Evolutionary conservation across 352 stramenopile genomes (phyloP).

Genomic region (Phytopythium mirpurense): DNA sequence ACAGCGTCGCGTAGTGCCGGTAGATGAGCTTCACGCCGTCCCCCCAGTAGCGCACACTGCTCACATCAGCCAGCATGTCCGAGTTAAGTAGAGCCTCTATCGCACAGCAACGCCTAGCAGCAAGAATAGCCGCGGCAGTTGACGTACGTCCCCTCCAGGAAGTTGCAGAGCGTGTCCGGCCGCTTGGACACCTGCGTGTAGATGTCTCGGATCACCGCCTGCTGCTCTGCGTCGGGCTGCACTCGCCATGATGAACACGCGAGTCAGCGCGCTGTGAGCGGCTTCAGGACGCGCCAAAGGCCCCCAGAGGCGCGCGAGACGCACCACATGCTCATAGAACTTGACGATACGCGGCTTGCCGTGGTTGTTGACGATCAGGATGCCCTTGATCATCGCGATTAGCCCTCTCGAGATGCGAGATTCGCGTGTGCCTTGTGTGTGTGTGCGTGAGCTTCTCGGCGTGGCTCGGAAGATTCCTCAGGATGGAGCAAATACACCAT

Average conservation of each 20-base stretch:
- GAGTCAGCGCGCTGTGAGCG: background rate
- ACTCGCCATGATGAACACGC: too few relatives aligned
- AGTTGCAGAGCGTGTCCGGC: slow-evolving; percentile 98
- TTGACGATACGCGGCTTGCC: slow-evolving; percentile 98
- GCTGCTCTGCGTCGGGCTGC: slow-evolving; percentile 94
- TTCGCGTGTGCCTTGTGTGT: too few relatives aligned
- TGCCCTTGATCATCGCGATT: slow-evolving; percentile 95
- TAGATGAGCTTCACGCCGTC: slow-evolving; percentile 99
- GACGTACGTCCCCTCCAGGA: slow-evolving; percentile 96
- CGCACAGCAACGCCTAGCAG: too few relatives aligned
- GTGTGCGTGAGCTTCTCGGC: too few relatives aligned
- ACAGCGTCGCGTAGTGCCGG: slow-evolving; percentile 98
- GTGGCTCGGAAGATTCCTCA: too few relatives aligned
- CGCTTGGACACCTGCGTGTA: slow-evolving; percentile 98
- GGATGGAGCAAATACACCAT: too few relatives aligned
- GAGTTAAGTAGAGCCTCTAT: too few relatives aligned
- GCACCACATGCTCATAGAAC: slow-evolving; percentile 98
- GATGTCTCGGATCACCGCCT: slow-evolving; percentile 96
- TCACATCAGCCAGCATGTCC: background rate
- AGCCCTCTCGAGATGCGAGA: background rate
- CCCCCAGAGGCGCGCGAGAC: slow-evolving; percentile 13
- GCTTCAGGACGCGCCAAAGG: background rate
- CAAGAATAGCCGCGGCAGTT: too few relatives aligned
- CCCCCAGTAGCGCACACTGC: slow-evolving; percentile 90
- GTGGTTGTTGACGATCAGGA: slow-evolving; percentile 99